A percentile compares a stretch with the other conserved stretches of the same genome.
Evolutionary conservation across 768 basidiomycete species (phyloP).

Genomic region (Leccinellum rugosiceps): DNA sequence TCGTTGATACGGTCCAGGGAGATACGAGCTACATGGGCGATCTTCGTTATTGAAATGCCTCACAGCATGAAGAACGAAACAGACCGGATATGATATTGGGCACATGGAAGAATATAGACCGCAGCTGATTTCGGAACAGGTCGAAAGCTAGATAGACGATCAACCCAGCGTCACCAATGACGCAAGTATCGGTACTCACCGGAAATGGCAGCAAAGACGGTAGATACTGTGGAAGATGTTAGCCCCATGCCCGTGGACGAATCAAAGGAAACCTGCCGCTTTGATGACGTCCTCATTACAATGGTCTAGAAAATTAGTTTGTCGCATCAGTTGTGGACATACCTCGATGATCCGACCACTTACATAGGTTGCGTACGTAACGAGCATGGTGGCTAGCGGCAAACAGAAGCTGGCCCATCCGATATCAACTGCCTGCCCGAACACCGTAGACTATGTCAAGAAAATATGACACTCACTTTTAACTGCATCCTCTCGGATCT

Average conservation of each 20-base stretch:
- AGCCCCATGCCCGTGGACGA: not conserved
- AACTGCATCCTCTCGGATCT: not conserved
- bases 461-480: not conserved
- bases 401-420: not conserved
- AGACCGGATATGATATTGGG: not conserved
- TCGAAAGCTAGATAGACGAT: not conserved
- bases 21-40: not conserved
- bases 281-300: not conserved
- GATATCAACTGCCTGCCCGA: not conserved
- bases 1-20: constrained; percentile 5
- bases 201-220: constrained; percentile 1
- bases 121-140: not conserved
- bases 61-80: not conserved
- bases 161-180: too few species aligned
- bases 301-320: not conserved
- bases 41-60: too few species aligned
- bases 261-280: not conserved
- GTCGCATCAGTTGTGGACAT: not conserved
- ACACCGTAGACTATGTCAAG: too few species aligned
- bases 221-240: not conserved
- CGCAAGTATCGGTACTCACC: not conserved
- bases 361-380: constrained; percentile 3
- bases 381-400: not conserved
- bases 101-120: not conserved
- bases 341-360: not conserved